Base-by-base conservation (phyloP, 345 rosid genomes). In the Euphorbia lathyris region DNA sequence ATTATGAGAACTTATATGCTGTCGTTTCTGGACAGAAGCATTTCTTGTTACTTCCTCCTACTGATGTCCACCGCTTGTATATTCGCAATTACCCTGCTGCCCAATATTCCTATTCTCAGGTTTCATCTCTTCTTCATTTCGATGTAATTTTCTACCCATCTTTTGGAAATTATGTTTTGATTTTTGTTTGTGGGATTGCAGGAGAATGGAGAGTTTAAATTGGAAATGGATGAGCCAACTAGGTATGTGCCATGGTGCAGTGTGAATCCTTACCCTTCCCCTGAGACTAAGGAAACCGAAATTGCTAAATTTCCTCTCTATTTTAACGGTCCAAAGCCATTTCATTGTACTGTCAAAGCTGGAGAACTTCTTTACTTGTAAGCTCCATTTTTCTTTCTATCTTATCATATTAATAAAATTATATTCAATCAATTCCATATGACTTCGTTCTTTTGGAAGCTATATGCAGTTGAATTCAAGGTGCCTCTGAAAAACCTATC, bases 351-450 rank as follows among this genome's bases (percentile, higher is more conserved):
- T 9, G 83, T 91, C 73, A 91, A 84, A 74, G 86, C 98, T 48
- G 97, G 97, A 29, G 92, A 93, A 74, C 72, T 89, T 74, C 90
- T 93, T 65, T 93, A 91, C 84, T 69, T 93, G 98, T 93, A 83
- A 83, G 93, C 29, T 50, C 57, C 53, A 55, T 53, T 72, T 45
- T 45, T n/a, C 16, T 73, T 73, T 36, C 16, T 30, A 23, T 47
- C 5, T 43, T 42, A 11, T 9, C 36, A 58, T 63, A 34, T 9
- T 27, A 26, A 25, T 5, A 10, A 9, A 2, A 27, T 26, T 22
- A 8, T 5, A 4, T 22, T 55, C n/a, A 42, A 7, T 32, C 43
- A 40, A 40, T 40, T 5, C 43, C 43, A 9, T 40, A 40, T 32
- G 2, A 32, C 36, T 32, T 32, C n/a, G 36, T 32, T 32, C 36